Evolutionary conservation across 441 rosid genomes (phyloP).

Genomic region (Biscutella auriculata): DNA sequence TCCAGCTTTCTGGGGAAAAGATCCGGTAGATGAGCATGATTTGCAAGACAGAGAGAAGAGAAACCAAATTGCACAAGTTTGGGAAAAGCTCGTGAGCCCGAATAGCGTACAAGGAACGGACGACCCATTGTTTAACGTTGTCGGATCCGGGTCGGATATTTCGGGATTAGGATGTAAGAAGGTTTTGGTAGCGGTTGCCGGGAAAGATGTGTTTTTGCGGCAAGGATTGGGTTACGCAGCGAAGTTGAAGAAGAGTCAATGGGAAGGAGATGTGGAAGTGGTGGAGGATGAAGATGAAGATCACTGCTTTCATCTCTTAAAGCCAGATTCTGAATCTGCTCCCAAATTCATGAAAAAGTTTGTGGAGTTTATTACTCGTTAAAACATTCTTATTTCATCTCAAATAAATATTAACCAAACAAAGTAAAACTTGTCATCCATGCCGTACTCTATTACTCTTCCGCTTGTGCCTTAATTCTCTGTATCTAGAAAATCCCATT

Average conservation of each 20-base stretch:
- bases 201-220: slow-evolving; percentile 21
- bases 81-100: slow-evolving; percentile 27
- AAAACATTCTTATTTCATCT: neutral
- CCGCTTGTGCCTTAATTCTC: too few relatives aligned
- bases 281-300: slow-evolving; percentile 26
- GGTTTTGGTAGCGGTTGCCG: slow-evolving; percentile 35
- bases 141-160: slow-evolving; percentile 17
- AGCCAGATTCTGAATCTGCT: slow-evolving; percentile 20
- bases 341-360: slow-evolving; percentile 19
- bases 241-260: slow-evolving; percentile 27
- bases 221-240: slow-evolving; percentile 31
- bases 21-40: slow-evolving; percentile 32
- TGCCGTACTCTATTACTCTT: too few relatives aligned
- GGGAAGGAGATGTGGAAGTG: slow-evolving; percentile 30
- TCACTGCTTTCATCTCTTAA: slow-evolving; percentile 29
- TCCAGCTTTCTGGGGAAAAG: slow-evolving; percentile 43
- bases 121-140: slow-evolving; percentile 37
- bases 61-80: neutral
- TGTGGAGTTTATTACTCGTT: slow-evolving; percentile 21
- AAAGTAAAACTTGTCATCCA: too few relatives aligned
- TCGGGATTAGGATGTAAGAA: slow-evolving; percentile 22
- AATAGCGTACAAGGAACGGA: slow-evolving; percentile 24
- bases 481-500: too few relatives aligned
- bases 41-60: slow-evolving; percentile 14
- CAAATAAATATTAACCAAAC: too few relatives aligned